phyloP scores from a whole-genome alignment of 352 stramenopile species.

The Phytopythium chamaehyphon region DNA sequence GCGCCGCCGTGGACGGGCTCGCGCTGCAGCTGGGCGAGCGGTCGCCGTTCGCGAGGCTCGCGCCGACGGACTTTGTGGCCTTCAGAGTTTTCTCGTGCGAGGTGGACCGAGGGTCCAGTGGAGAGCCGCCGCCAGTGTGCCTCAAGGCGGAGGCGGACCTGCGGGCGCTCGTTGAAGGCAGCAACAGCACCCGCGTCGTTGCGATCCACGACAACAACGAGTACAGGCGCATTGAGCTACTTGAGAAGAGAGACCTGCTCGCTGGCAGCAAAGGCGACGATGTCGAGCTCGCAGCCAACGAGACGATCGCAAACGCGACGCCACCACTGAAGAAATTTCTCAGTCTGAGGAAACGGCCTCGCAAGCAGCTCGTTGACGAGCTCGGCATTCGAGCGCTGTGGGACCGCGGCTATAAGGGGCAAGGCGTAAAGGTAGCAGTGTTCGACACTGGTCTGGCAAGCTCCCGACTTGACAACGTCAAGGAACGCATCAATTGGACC shows the following conservation, averaged over 20 bases:
- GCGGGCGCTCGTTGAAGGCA: constrained; percentile 6
- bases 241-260: constrained; percentile 6
- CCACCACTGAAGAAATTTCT: constrained; percentile 6
- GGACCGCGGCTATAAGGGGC: constrained; percentile 57
- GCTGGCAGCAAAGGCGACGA: constrained; percentile 5
- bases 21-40: constrained; percentile 22
- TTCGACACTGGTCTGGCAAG: constrained; percentile 83
- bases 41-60: constrained; percentile 19
- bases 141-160: constrained; percentile 21
- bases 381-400: constrained; percentile 50
- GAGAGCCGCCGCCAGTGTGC: constrained; percentile 7
- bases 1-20: constrained; percentile 9
- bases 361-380: constrained; percentile 47
- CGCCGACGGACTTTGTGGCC: constrained; percentile 64
- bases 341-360: constrained; percentile 9
- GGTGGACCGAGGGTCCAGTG: neutral
- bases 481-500: constrained; percentile 85
- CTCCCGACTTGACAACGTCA: constrained; percentile 51
- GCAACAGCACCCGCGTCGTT: constrained; percentile 20
- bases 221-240: constrained; percentile 35
- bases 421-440: constrained; percentile 77
- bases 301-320: constrained; percentile 6
- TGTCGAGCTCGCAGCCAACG: neutral
- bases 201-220: constrained; percentile 41
- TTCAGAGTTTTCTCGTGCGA: constrained; percentile 44